Base-by-base conservation (phyloP, 257 asterid species). In the Lavandula angustifolia region DNA sequence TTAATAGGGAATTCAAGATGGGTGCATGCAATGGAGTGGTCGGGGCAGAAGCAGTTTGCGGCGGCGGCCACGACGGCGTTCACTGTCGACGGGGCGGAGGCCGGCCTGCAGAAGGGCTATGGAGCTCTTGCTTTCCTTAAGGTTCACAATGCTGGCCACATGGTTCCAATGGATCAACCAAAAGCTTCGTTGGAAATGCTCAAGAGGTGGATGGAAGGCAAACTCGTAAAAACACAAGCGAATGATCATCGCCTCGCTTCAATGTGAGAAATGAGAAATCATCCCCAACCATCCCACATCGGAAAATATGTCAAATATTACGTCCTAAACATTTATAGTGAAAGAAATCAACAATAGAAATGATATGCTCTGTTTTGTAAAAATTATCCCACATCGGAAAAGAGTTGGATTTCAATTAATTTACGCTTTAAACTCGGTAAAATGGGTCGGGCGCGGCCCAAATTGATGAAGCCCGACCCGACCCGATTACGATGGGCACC, bases 141-240 rank as follows among this genome's bases (percentile, higher is more conserved):
- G 80, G 91, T 88, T 50, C 84, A 81, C 47, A 60, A 85, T 41
- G 87, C 96, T 2, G 91, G 96, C 6, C 91, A 85, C 34, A 64
- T 83, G 87, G 87, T 88, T 64, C 96, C 96, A 1, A 81, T 83
- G 91, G 94, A 85, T 78, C 91, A 85, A 60, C 96, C 94, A n/a
- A 73, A 78, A 69, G 87, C 87, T 46, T 67, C 91, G 9, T 69
- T 83, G 29, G 82, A 83, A 60, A 88, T 81, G 96, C 70, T 88
- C 2, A 74, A 58, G 14, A 73, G 83, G 72, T 85, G 96, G 96
- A 80, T 82, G 75, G 80, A 78, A 60, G 86, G 79, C 7, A 77
- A 69, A 37, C 18, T 44, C 18, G 18, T 17, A 12, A 12, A 44
- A 38, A 66, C 48, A 44, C 67, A 49, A 62, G 58, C 14, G 51